These are phyloP conservation scores for Candida wancherniae DNA, from an alignment of 805 yeast genomes.

Conservation along the genomic window DNA sequence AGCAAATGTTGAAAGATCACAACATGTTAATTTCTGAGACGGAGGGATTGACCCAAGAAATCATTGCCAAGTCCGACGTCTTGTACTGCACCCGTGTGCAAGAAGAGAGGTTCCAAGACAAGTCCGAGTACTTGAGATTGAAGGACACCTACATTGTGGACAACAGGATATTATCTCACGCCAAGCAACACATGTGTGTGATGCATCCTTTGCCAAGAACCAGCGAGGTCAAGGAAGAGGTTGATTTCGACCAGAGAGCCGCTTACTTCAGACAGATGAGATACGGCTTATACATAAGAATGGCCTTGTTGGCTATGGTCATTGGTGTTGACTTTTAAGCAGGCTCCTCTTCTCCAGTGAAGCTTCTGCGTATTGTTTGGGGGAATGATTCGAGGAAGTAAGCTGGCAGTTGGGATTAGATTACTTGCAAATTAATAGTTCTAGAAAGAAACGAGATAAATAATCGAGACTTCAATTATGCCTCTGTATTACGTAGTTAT, in stretches of 20 bases:
- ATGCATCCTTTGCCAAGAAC: slow-evolving; percentile 99
- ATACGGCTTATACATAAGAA: slow-evolving; percentile 95
- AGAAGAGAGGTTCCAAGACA: slow-evolving; percentile 85
- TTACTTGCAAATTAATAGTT: too few relatives aligned
- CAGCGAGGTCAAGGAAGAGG: slow-evolving; percentile 94
- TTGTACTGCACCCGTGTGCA: slow-evolving; percentile 97
- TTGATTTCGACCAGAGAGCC: slow-evolving; percentile 98
- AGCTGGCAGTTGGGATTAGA: too few relatives aligned
- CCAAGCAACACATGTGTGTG: slow-evolving; percentile 97
- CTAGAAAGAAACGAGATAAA: too few relatives aligned
- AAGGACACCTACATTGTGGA: slow-evolving; percentile 91
- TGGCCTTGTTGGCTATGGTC: slow-evolving; percentile 98
- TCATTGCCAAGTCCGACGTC: slow-evolving; percentile 87
- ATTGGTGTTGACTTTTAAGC: slow-evolving; percentile 81
- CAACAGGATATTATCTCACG: slow-evolving; percentile 82
- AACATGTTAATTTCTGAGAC: slow-evolving; percentile 73
- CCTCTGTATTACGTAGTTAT: neutral
- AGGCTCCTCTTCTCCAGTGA: neutral
- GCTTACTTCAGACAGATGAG: slow-evolving; percentile 99
- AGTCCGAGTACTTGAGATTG: slow-evolving; percentile 74
- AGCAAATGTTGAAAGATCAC: slow-evolving; percentile 56
- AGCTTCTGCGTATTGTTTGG: slow-evolving; percentile 13
- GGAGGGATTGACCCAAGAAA: slow-evolving; percentile 73
- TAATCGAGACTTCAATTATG: neutral
- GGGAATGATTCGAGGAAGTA: slow-evolving; percentile 16